A percentile compares a stretch with the other conserved stretches of the same genome.
These are phyloP conservation scores for Periconia sp. DNA, from an alignment of 2,329 filamentous ascomycete species.

Conservation along the genomic window DNA sequence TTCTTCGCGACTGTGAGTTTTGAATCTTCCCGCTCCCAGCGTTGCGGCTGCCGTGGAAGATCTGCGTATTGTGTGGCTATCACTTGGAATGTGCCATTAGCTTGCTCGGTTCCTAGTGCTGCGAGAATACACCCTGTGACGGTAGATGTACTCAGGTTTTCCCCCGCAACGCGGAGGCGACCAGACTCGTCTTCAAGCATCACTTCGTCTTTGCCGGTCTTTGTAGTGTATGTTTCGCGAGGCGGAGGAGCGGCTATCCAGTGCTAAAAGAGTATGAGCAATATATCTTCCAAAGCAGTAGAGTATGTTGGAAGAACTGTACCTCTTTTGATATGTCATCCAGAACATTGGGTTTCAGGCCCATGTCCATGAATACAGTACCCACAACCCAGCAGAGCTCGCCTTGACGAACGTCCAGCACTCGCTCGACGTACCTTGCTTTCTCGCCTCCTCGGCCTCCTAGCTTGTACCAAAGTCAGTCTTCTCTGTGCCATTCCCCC, in stretches of 20 bases:
- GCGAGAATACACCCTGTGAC: conserved; percentile 94
- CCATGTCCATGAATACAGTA: conserved; percentile 97
- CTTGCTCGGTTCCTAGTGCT: conserved; percentile 93
- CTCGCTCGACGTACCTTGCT: conserved; percentile 79
- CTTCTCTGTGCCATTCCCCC: background rate
- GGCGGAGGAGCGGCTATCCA: conserved; percentile 86
- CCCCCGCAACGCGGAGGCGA: conserved; percentile 78
- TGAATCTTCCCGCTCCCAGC: conserved; percentile 73
- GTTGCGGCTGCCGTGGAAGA: conserved; percentile 77
- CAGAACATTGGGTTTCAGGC: conserved; percentile 91
- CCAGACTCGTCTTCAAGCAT: conserved; percentile 98
- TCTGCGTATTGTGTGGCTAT: conserved; percentile 90
- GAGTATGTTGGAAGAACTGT: conserved; percentile 22
- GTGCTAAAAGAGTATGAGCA: no score
- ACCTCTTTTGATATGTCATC: conserved; percentile 95
- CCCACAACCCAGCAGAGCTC: conserved; percentile 94
- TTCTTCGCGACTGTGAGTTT: conserved; percentile 44
- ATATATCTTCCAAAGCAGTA: background rate
- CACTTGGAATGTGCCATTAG: conserved; percentile 89
- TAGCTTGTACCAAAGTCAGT: conserved; percentile 53
- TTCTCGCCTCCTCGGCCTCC: conserved; percentile 78
- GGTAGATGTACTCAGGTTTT: conserved; percentile 70
- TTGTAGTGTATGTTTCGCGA: conserved; percentile 75
- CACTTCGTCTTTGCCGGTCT: conserved; percentile 68
- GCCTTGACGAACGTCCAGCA: conserved; percentile 93